phyloP scores from a whole-genome alignment of 768 basidiomycete species.

The Boletus edulis region DNA sequence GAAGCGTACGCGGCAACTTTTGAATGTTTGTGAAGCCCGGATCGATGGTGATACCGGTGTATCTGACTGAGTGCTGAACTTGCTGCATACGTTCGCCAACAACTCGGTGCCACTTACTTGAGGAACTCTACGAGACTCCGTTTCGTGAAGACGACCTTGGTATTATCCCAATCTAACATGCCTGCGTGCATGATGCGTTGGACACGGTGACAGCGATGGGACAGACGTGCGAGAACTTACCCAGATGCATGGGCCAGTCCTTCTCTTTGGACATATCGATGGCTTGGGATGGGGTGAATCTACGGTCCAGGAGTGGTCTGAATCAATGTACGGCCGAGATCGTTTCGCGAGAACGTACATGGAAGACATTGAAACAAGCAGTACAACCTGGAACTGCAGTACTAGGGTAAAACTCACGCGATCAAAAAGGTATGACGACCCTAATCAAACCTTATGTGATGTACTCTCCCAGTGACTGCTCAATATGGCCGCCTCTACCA shows the following conservation, averaged over 20 bases:
- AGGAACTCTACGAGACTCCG: conserved; percentile 74
- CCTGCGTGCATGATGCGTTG: conserved; percentile 37
- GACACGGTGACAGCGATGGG: background rate
- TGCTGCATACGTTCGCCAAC: conserved; percentile 7
- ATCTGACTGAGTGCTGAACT: conserved; percentile 43
- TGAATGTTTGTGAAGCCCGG: conserved; percentile 70
- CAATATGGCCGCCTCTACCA: too few species aligned
- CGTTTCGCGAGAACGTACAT: conserved; percentile 16
- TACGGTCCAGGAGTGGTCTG: conserved; percentile 19
- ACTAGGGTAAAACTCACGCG: too few species aligned
- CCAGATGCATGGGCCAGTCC: conserved; percentile 69
- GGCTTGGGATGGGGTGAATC: conserved; percentile 55
- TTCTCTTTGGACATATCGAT: conserved; percentile 66
- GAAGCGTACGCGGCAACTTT: conserved; percentile 65
- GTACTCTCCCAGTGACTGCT: too few species aligned
- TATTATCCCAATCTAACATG: conserved; percentile 79
- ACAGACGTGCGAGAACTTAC: conserved; percentile 34
- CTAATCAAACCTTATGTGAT: too few species aligned
- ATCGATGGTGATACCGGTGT: conserved; percentile 73
- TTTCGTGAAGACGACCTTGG: conserved; percentile 77
- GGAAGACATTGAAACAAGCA: conserved; percentile 18
- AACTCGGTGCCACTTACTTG: conserved; percentile 44
- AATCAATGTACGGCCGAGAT: conserved; percentile 1
- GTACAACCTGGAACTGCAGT: background rate
- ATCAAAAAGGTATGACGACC: too few species aligned